Percentiles rank a stretch among this genome's conserved stretches.
Evolutionary conservation across 2,329 filamentous ascomycete species (phyloP).

Genomic region (Trichoderma sp.): DNA sequence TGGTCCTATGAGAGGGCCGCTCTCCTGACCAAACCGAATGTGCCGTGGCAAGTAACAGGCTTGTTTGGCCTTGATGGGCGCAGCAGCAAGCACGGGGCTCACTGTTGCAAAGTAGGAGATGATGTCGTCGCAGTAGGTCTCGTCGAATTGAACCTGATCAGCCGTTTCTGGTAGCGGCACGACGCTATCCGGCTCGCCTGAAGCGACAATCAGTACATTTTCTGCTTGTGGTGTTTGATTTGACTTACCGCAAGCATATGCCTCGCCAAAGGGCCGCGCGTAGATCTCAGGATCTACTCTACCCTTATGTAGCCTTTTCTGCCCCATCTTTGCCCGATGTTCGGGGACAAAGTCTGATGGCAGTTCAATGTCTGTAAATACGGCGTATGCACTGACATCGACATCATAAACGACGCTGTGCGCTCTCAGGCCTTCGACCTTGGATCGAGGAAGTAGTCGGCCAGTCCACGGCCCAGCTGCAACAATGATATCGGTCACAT

Average conservation of each 20-base stretch:
- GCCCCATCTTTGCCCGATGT: conserved; percentile 45
- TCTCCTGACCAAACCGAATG: conserved; percentile 55
- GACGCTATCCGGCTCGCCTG: conserved; percentile 71
- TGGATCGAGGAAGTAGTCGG: conserved; percentile 53
- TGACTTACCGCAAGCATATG: conserved; percentile 79
- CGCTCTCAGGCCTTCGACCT: conserved; percentile 57
- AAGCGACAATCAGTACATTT: conserved; percentile 1
- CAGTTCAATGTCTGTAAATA: conserved; percentile 83
- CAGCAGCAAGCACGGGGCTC: conserved; percentile 61
- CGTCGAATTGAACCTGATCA: conserved; percentile 73
- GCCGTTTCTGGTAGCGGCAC: conserved; percentile 73
- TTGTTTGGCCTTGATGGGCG: conserved; percentile 71
- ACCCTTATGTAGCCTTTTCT: conserved; percentile 54
- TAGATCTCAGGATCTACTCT: conserved; percentile 89
- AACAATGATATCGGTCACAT: conserved; percentile 53
- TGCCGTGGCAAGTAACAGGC: conserved; percentile 92
- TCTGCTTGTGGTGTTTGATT: not conserved
- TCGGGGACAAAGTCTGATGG: conserved; percentile 60
- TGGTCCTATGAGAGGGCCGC: conserved; percentile 71
- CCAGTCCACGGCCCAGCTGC: conserved; percentile 63
- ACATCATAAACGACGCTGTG: conserved; percentile 65
- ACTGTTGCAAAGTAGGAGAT: conserved; percentile 71
- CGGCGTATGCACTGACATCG: conserved; percentile 67
- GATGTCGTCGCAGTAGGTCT: conserved; percentile 77
- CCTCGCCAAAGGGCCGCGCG: conserved; percentile 79